Evolutionary conservation across 176 grass and related monocot genomes (phyloP).

Genomic region (Juncus effusus): DNA sequence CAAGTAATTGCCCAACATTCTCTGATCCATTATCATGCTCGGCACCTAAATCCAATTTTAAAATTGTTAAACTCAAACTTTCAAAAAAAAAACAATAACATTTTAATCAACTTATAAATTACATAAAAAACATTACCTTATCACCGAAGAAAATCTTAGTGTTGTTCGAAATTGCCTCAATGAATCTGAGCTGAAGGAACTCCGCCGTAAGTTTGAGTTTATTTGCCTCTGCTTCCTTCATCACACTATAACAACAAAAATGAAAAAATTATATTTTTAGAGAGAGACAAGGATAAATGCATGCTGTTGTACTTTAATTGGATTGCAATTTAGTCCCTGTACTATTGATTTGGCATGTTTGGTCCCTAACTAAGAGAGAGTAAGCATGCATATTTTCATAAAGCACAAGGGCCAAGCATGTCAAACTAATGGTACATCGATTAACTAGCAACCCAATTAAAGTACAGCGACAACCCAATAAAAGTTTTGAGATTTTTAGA

Average conservation of each 20-base stretch:
- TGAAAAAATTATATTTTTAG: neutral
- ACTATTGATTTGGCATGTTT: no score
- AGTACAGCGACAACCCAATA: neutral
- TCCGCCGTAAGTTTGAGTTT: constrained; percentile 84
- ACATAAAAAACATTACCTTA: constrained; percentile 42
- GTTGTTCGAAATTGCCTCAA: constrained; percentile 90
- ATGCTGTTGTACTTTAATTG: no score
- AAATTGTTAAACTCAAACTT: no score
- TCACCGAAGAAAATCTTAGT: constrained; percentile 98
- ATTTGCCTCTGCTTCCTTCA: constrained; percentile 94
- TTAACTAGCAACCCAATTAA: no score
- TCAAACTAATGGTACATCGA: no score
- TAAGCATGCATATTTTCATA: no score
- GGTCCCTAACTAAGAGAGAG: no score
- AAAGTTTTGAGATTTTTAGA: neutral
- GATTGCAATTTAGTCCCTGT: no score
- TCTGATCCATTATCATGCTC: constrained; percentile 85
- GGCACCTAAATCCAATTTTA: constrained; percentile 40
- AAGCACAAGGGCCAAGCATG: no score
- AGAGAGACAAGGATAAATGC: no score
- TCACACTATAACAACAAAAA: constrained; percentile 37
- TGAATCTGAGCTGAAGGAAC: constrained; percentile 91
- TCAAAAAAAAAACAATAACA: constrained; percentile 5
- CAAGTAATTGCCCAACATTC: constrained; percentile 51
- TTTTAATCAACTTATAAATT: neutral